Conservation (phyloP, 202 grass and related monocot species). For the Saccharum hybrid region DNA sequence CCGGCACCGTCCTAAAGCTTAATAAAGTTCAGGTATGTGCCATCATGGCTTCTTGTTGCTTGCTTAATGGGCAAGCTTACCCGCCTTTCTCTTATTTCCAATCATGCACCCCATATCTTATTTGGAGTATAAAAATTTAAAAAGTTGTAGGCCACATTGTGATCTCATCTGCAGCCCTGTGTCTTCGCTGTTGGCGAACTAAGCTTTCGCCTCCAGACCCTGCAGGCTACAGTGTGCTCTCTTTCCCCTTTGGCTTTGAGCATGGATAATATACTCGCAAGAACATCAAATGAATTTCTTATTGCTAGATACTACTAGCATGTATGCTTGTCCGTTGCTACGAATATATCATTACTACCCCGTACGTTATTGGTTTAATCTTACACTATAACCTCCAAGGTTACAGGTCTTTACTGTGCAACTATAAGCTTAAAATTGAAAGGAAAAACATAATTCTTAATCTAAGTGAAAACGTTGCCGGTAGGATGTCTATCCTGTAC, state of each 20-base stretch:
- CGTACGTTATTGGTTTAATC: too few species aligned
- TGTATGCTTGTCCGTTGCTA: too few species aligned
- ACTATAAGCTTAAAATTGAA: too few species aligned
- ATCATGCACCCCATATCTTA: neutral
- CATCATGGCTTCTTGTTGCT: slow-evolving; percentile 22
- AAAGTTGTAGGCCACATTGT: neutral
- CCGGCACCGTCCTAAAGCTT: neutral
- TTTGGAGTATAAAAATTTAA: neutral
- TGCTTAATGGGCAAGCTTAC: slow-evolving; percentile 45
- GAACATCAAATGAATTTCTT: neutral
- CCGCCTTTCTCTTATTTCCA: slow-evolving; percentile 14
- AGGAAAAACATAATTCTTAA: too few species aligned
- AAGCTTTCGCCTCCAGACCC: neutral
- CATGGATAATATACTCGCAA: neutral
- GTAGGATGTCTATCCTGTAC: too few species aligned
- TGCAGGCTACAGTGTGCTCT: neutral
- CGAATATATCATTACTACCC: too few species aligned
- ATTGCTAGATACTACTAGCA: too few species aligned
- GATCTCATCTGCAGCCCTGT: neutral
- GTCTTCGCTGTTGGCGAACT: neutral
- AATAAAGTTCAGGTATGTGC: slow-evolving; percentile 18
- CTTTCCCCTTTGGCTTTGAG: neutral
- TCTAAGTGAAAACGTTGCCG: too few species aligned
- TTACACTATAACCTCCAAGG: too few species aligned
- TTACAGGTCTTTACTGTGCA: too few species aligned